phyloP scores from a whole-genome alignment of 768 basidiomycete genomes.

The Suillus sp. region DNA sequence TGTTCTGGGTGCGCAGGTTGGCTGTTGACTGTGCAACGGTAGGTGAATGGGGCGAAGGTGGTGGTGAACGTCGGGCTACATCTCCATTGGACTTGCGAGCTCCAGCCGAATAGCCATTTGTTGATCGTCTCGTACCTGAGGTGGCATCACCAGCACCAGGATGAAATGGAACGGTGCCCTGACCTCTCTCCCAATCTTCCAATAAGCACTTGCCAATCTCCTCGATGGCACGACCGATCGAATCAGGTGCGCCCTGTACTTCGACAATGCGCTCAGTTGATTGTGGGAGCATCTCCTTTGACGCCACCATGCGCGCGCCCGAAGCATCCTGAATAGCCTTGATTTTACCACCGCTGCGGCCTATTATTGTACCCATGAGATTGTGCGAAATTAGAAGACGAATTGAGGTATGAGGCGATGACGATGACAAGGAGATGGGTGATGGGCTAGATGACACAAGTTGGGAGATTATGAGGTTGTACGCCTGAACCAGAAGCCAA shows the following conservation, averaged over 20 bases:
- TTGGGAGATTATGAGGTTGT: constrained; percentile 91
- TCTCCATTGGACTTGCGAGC: constrained; percentile 72
- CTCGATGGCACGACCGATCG: constrained; percentile 90
- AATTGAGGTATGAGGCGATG: constrained; percentile 76
- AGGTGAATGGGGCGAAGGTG: constrained; percentile 40
- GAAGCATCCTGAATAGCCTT: constrained; percentile 98
- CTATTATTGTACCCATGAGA: constrained; percentile 99
- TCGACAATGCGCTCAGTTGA: constrained; percentile 99
- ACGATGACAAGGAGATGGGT: constrained; percentile 67
- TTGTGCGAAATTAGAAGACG: constrained; percentile 98
- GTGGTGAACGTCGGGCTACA: constrained; percentile 40
- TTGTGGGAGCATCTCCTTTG: constrained; percentile 98
- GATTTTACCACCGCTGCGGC: constrained; percentile 94
- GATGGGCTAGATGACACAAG: constrained; percentile 83
- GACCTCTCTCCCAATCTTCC: constrained; percentile 95
- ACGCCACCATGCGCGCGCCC: constrained; percentile 97
- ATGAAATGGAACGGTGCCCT: constrained; percentile 94
- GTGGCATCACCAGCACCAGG: constrained; percentile 85
- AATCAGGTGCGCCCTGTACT: constrained; percentile 90
- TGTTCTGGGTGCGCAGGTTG: constrained; percentile 96
- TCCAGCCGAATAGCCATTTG: constrained; percentile 52
- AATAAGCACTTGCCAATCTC: constrained; percentile 95
- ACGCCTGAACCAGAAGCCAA: constrained; percentile 59
- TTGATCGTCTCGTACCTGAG: constrained; percentile 47
- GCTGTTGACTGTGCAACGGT: constrained; percentile 59